Percentiles rank a stretch among this genome's conserved stretches.
These are phyloP conservation scores for Ilex aquifolium DNA, from an alignment of 257 asterid species.

Conservation along the genomic window DNA sequence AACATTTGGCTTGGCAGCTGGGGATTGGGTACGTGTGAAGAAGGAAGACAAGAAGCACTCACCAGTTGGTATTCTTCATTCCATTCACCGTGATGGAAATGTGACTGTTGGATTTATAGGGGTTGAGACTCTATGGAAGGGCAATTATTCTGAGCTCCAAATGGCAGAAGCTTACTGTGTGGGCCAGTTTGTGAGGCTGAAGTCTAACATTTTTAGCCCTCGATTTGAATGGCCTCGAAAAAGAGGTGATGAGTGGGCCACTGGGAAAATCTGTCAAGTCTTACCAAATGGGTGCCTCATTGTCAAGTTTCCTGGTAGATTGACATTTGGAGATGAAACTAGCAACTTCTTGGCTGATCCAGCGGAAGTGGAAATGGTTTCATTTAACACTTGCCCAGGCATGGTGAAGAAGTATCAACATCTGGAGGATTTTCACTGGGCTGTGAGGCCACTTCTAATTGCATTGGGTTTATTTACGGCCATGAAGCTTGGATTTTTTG, in stretches of 20 bases:
- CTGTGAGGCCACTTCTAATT: slow-evolving; percentile 65
- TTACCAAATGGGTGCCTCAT: slow-evolving; percentile 77
- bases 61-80: slow-evolving; percentile 64
- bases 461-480: slow-evolving; percentile 74
- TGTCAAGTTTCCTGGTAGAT: slow-evolving; percentile 64
- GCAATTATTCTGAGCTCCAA: slow-evolving; percentile 57
- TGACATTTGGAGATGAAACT: slow-evolving; percentile 33
- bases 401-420: slow-evolving; percentile 73
- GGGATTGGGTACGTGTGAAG: slow-evolving; percentile 80
- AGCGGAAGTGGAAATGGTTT: slow-evolving; percentile 65
- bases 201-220: slow-evolving; percentile 45
- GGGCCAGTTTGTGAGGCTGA: slow-evolving; percentile 72
- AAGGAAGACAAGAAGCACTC: slow-evolving; percentile 58
- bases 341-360: slow-evolving; percentile 64
- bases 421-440: slow-evolving; percentile 92
- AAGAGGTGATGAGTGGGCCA: slow-evolving; percentile 57
- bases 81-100: slow-evolving; percentile 51
- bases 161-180: slow-evolving; percentile 65
- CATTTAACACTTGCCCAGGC: slow-evolving; percentile 46
- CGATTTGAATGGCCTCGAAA: slow-evolving; percentile 78
- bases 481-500: slow-evolving; percentile 58
- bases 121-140: slow-evolving; percentile 66
- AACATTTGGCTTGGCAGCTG: slow-evolving; percentile 66
- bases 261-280: slow-evolving; percentile 56
- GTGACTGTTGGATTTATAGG: slow-evolving; percentile 72